Percentiles rank a stretch among this genome's conserved stretches.
Evolutionary conservation across 2,329 filamentous ascomycete genomes (phyloP).

Genomic region (Penicillium sp.): DNA sequence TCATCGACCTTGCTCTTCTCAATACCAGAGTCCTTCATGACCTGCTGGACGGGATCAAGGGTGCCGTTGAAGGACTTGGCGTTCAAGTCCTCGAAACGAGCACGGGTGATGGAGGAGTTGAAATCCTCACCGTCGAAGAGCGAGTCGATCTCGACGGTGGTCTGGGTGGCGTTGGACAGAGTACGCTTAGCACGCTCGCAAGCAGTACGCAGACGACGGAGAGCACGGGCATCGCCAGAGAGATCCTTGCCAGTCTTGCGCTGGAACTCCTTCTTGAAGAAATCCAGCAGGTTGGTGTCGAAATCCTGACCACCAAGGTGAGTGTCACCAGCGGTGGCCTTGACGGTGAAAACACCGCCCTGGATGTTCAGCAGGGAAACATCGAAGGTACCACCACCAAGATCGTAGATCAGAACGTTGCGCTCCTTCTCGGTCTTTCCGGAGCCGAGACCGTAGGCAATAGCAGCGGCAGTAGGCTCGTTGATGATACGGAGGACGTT

Average conservation of each 20-base stretch:
- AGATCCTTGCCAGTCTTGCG: constrained; percentile 76
- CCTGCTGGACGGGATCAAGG: constrained; percentile 90
- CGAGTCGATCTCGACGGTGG: constrained; percentile 97
- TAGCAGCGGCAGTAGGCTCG: constrained; percentile 96
- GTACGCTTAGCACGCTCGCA: constrained; percentile 99
- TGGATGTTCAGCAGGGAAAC: constrained; percentile 98
- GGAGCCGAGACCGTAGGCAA: constrained; percentile 93
- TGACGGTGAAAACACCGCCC: constrained; percentile 98
- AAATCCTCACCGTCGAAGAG: constrained; percentile 98
- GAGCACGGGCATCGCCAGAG: constrained; percentile 77
- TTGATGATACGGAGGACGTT: constrained; percentile 99
- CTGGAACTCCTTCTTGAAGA: constrained; percentile 94
- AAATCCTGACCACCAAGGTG: constrained; percentile 95
- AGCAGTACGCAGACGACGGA: constrained; percentile 91
- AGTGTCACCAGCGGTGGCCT: constrained; percentile 95
- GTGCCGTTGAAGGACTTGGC: constrained; percentile 91
- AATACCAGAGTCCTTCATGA: constrained; percentile 83
- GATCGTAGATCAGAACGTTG: constrained; percentile 99
- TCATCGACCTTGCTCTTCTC: constrained; percentile 93
- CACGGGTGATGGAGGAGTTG: constrained; percentile 94
- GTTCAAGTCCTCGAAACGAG: constrained; percentile 98
- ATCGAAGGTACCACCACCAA: constrained; percentile 99
- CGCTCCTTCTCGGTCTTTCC: constrained; percentile 97
- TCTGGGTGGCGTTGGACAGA: constrained; percentile 93
- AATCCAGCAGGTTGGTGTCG: constrained; percentile 88